phyloP scores from a whole-genome alignment of 2,329 filamentous ascomycete species.

The Pseudogymnoascus verrucosus region DNA sequence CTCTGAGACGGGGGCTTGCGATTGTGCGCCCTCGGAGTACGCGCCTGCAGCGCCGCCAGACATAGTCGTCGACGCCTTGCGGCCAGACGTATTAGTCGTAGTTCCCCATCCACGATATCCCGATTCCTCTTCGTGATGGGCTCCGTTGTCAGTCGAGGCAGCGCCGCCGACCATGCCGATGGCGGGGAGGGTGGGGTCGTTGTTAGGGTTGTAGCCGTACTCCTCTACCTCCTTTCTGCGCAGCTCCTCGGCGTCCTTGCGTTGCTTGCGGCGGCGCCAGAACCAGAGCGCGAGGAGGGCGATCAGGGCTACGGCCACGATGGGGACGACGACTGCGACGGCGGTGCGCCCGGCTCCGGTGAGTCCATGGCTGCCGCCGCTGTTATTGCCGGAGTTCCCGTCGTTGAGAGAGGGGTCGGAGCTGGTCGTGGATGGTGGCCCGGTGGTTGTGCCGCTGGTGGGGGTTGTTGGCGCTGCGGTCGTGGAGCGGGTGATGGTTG shows the following conservation, averaged over 20 bases:
- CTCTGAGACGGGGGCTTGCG: conserved; percentile 57
- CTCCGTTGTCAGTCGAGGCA: conserved; percentile 37
- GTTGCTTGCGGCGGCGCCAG: conserved; percentile 82
- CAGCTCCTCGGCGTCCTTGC: conserved; percentile 77
- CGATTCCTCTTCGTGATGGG: conserved; percentile 59
- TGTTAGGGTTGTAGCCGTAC: conserved; percentile 96
- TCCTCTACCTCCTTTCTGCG: conserved; percentile 94
- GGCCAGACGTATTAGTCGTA: conserved; percentile 62
- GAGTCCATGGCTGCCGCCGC: conserved; percentile 38
- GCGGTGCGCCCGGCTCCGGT: conserved; percentile 66
- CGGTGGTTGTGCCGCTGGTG: neutral
- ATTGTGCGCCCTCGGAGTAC: conserved; percentile 67
- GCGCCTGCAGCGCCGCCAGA: conserved; percentile 64
- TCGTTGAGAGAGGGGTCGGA: conserved; percentile 17
- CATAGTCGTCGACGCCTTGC: conserved; percentile 83
- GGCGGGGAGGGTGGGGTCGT: conserved; percentile 70
- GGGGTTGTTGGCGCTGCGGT: neutral
- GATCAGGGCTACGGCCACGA: conserved; percentile 76
- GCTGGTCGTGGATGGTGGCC: conserved; percentile 17
- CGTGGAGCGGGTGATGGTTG: neutral
- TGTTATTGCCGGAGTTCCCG: conserved; percentile 14
- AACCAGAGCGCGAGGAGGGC: conserved; percentile 70
- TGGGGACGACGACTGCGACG: conserved; percentile 87
- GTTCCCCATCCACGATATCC: conserved; percentile 96
- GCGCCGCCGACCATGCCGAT: conserved; percentile 34